These are phyloP conservation scores for Exserohilum turcica DNA, from an alignment of 2,329 filamentous ascomycete genomes.

Conservation along the genomic window DNA sequence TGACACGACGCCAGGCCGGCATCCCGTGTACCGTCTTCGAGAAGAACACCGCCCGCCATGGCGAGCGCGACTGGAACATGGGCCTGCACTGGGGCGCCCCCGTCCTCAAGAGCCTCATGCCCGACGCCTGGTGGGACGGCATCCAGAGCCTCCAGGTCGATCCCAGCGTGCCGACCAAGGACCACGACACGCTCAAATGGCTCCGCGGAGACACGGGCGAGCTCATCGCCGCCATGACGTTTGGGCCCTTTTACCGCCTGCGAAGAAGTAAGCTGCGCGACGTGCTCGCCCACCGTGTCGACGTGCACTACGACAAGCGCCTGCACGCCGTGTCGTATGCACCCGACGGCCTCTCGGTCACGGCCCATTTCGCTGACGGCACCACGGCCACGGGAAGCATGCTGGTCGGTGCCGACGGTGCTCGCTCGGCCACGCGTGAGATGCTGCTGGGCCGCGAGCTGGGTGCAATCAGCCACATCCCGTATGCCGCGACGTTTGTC, in stretches of 20 bases:
- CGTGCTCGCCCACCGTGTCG: slow-evolving; percentile 36
- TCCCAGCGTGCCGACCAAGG: slow-evolving; percentile 50
- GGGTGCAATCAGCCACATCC: slow-evolving; percentile 46
- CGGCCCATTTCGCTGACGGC: slow-evolving; percentile 45
- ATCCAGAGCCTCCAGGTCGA: slow-evolving; percentile 59
- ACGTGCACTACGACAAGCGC: slow-evolving; percentile 48
- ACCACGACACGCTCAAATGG: slow-evolving; percentile 42
- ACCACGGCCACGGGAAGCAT: slow-evolving; percentile 36
- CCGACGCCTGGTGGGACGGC: slow-evolving; percentile 57
- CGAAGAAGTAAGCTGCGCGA: slow-evolving; percentile 42
- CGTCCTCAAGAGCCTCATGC: slow-evolving; percentile 58
- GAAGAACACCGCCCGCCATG: slow-evolving; percentile 54
- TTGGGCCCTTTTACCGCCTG: slow-evolving; percentile 45
- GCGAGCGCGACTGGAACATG: slow-evolving; percentile 65
- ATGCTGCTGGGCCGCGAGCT: slow-evolving; percentile 35
- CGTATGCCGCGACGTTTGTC: slow-evolving; percentile 54
- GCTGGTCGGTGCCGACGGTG: slow-evolving; percentile 48
- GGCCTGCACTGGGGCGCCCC: slow-evolving; percentile 67
- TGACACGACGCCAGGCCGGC: slow-evolving; percentile 32
- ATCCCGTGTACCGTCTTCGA: slow-evolving; percentile 61
- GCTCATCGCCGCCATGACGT: slow-evolving; percentile 39
- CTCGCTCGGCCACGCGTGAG: slow-evolving; percentile 38
- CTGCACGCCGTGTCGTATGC: slow-evolving; percentile 45
- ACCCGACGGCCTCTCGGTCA: slow-evolving; percentile 38
- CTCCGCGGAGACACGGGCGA: slow-evolving; percentile 46